phyloP scores from a whole-genome alignment of 2,329 filamentous ascomycete species.

The Aurifilum marmelostoma region DNA sequence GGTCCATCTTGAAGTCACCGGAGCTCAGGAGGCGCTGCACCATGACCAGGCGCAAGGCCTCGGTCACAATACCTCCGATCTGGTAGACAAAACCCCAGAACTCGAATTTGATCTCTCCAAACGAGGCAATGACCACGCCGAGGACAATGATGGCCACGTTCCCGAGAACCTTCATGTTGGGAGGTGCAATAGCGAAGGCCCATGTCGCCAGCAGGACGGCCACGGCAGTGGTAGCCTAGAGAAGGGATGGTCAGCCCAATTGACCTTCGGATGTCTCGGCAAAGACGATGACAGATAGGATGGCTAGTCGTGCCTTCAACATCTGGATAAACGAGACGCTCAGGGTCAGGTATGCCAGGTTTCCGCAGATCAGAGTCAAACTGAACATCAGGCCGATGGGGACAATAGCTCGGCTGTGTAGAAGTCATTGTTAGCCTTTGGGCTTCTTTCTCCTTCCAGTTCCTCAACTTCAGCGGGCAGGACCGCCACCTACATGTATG shows the following conservation, averaged over 20 bases:
- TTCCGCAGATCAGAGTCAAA: conserved; percentile 87
- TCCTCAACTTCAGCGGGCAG: no score
- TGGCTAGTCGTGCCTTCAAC: conserved; percentile 70
- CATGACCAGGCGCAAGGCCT: conserved; percentile 76
- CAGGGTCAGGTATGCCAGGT: conserved; percentile 86
- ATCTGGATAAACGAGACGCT: conserved; percentile 95
- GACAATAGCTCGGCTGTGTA: conserved; percentile 73
- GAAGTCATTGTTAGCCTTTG: conserved; percentile 56
- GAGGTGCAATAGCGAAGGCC: conserved; percentile 76
- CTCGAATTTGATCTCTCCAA: conserved; percentile 89
- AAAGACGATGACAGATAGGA: no score
- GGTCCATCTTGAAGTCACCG: conserved; percentile 83
- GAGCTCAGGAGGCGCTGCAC: conserved; percentile 76
- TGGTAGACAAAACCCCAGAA: conserved; percentile 75
- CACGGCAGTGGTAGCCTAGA: conserved; percentile 83
- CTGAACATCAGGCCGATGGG: conserved; percentile 92
- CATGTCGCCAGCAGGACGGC: conserved; percentile 85
- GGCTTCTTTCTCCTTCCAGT: not conserved
- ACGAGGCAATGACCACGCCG: conserved; percentile 86
- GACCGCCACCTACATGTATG: conserved; percentile 26
- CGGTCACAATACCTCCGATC: conserved; percentile 72
- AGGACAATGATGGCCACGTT: conserved; percentile 91
- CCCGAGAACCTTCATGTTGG: conserved; percentile 78
- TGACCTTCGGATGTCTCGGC: conserved; percentile 10
- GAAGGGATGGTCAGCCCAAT: not conserved